Conservation (phyloP, 345 rosid genomes). For the Syzygium oleosum region DNA sequence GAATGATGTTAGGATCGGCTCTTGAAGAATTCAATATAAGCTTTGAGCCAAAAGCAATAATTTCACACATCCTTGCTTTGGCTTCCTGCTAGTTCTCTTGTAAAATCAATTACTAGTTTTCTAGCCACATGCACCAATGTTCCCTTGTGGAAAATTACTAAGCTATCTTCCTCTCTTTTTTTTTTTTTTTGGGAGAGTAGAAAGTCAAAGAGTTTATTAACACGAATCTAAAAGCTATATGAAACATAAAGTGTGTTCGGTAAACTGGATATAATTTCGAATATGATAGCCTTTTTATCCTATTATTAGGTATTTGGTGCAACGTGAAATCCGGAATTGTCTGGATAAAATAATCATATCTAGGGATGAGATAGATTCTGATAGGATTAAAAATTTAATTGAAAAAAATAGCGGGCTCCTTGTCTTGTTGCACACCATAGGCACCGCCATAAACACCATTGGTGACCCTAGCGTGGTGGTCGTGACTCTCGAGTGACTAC, state of each 20-base stretch:
- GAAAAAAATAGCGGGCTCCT: background rate
- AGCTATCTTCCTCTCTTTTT: background rate
- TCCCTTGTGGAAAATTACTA: background rate
- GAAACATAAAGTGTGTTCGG: background rate
- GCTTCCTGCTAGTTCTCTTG: background rate
- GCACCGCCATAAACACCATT: background rate
- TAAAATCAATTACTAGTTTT: background rate
- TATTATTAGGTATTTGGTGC: no score
- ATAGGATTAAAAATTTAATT: background rate
- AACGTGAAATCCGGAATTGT: background rate
- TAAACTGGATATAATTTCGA: background rate
- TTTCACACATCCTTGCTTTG: no score
- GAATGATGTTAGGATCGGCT: background rate
- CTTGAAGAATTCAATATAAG: background rate
- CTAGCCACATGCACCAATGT: background rate
- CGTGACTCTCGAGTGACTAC: background rate
- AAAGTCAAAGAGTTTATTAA: background rate
- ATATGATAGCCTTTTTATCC: no score
- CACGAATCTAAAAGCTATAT: background rate
- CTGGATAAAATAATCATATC: no score
- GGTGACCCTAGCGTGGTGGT: background rate
- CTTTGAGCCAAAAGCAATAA: background rate
- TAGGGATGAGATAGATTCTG: background rate
- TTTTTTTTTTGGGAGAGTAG: background rate
- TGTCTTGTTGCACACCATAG: background rate